These are phyloP conservation scores for Anthracocystis panici-leucophaei DNA, from an alignment of 1,284 basidiomycete genomes.

Conservation along the genomic window DNA sequence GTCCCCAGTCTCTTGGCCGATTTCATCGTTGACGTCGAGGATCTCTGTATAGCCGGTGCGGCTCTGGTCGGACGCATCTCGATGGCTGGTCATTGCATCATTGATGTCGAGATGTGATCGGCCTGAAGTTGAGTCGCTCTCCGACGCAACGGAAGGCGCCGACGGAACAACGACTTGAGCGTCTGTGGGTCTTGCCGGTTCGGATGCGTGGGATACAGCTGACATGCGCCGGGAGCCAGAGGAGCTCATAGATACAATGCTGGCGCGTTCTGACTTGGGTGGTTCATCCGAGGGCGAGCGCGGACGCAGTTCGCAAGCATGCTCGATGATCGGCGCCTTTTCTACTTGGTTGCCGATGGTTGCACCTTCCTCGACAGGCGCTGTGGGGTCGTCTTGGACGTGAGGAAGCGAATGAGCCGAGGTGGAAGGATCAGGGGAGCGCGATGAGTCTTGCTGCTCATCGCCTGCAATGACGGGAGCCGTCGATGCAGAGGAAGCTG, in stretches of 20 bases:
- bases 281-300: conserved; percentile 27
- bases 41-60: conserved; percentile 35
- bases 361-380: neutral
- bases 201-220: conserved; percentile 9
- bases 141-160: conserved; percentile 8
- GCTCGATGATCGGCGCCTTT: neutral
- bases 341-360: neutral
- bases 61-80: conserved; percentile 13
- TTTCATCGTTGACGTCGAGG: conserved; percentile 21
- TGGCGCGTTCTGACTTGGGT: conserved; percentile 24
- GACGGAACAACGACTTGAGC: neutral
- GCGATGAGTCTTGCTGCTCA: neutral
- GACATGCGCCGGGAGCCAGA: conserved; percentile 8
- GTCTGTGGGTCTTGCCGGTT: neutral
- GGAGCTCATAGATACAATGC: conserved; percentile 32
- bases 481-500: neutral
- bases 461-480: neutral
- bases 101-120: conserved; percentile 17
- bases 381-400: neutral
- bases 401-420: conserved; percentile 2
- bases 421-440: conserved; percentile 1
- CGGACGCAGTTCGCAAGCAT: neutral
- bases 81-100: conserved; percentile 14
- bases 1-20: conserved; percentile 21
- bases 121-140: conserved; percentile 16